These are phyloP conservation scores for Casuarina equisetifolia DNA, from an alignment of 306 rosid species.

Conservation along the genomic window DNA sequence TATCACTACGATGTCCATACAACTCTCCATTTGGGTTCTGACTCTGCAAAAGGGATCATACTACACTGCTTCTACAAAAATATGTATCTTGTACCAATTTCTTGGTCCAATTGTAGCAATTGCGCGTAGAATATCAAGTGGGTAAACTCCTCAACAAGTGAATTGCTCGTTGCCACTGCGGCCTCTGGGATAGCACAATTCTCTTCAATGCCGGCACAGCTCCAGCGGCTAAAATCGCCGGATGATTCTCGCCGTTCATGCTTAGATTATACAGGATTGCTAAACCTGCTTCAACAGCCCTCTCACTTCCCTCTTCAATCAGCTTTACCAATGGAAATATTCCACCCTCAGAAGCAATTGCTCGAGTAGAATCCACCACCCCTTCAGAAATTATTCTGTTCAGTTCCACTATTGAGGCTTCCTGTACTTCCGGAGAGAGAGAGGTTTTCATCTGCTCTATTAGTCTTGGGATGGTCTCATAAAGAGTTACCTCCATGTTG, in stretches of 20 bases:
- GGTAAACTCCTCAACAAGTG: conserved; percentile 69
- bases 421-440: conserved; percentile 52
- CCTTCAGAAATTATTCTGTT: conserved; percentile 82
- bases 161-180: conserved; percentile 77
- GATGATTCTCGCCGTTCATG: conserved; percentile 77
- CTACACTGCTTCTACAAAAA: neutral
- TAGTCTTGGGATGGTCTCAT: conserved; percentile 83
- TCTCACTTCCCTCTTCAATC: conserved; percentile 76
- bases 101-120: neutral
- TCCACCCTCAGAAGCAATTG: conserved; percentile 61
- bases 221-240: conserved; percentile 69
- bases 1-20: neutral
- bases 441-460: conserved; percentile 64
- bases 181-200: conserved; percentile 58
- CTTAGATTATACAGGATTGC: conserved; percentile 73
- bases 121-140: conserved; percentile 19
- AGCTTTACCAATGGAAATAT: conserved; percentile 62
- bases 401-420: conserved; percentile 70
- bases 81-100: neutral
- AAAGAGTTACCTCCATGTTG: conserved; percentile 68
- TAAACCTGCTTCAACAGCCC: conserved; percentile 67
- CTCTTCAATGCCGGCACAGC: conserved; percentile 61
- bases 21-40: neutral
- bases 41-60: neutral
- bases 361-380: conserved; percentile 54